Conservation (phyloP, 192 early-diverging fungal species). For the Paraglomus occultum region DNA sequence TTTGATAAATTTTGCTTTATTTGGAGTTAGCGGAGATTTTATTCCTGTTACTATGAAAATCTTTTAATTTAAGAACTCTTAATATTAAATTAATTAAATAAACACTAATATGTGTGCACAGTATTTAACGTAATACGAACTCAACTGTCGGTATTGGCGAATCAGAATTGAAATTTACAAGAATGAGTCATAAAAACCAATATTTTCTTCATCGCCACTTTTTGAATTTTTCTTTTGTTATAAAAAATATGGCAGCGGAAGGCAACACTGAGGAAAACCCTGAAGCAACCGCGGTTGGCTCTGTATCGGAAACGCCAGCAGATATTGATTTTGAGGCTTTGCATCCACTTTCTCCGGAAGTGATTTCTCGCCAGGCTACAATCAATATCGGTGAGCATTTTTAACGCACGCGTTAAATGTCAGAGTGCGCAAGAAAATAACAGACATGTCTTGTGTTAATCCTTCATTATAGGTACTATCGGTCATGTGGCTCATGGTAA, state of each 20-base stretch:
- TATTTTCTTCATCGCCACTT: too few species aligned
- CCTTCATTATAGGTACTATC: conserved; percentile 75
- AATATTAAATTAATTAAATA: too few species aligned
- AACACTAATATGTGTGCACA: too few species aligned
- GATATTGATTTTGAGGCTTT: conserved; percentile 49
- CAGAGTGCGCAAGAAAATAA: not conserved
- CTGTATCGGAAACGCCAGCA: conserved; percentile 16
- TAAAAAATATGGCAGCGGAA: not conserved
- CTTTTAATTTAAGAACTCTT: too few species aligned
- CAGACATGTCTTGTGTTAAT: not conserved
- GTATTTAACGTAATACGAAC: too few species aligned
- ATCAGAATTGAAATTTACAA: too few species aligned
- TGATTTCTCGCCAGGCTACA: conserved; percentile 96
- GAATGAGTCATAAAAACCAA: too few species aligned
- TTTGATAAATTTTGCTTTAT: too few species aligned
- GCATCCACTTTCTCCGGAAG: conserved; percentile 86
- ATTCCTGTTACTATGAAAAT: too few species aligned
- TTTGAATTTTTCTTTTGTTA: too few species aligned
- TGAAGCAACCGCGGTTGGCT: not conserved
- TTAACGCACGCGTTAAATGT: not conserved
- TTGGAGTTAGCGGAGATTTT: too few species aligned
- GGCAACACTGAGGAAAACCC: not conserved
- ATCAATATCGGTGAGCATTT: conserved; percentile 91
- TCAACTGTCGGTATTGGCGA: too few species aligned
- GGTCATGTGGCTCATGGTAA: conserved; percentile 99